A percentile compares a stretch with the other conserved stretches of the same genome.
phyloP scores from a whole-genome alignment of 306 rosid genomes.

The Acacia crassicarpa region DNA sequence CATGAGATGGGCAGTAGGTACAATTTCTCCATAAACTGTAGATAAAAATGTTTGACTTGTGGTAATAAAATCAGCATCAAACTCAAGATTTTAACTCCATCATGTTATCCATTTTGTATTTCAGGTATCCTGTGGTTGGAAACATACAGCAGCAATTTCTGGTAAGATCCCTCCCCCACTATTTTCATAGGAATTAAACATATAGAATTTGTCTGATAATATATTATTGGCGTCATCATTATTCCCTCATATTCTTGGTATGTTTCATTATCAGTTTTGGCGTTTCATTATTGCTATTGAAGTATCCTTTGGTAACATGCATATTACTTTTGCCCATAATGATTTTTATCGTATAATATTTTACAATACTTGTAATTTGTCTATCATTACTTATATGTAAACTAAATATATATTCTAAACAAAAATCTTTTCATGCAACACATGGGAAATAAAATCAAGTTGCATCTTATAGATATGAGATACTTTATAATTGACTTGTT shows the following conservation, averaged over 20 bases:
- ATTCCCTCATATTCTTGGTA: neutral
- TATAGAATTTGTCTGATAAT: neutral
- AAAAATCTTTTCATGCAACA: neutral
- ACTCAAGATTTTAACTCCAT: neutral
- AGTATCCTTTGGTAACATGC: neutral
- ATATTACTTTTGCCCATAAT: neutral
- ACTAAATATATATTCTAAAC: neutral
- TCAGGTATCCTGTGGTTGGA: constrained; percentile 98
- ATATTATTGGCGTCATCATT: neutral
- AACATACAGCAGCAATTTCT: constrained; percentile 90
- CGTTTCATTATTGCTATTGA: neutral
- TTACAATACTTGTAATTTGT: neutral
- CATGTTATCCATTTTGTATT: constrained; percentile 8
- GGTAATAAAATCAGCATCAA: neutral
- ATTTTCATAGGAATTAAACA: neutral
- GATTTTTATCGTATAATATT: neutral
- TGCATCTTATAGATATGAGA: neutral
- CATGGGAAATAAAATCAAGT: neutral
- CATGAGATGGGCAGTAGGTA: neutral
- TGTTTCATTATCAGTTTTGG: neutral
- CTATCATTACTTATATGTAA: neutral
- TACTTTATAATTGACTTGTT: neutral
- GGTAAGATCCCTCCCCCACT: constrained; percentile 39
- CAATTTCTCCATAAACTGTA: neutral
- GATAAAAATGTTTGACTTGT: neutral